These are phyloP conservation scores for Agrocybe chaxingu DNA, from an alignment of 768 basidiomycete species.

Conservation along the genomic window DNA sequence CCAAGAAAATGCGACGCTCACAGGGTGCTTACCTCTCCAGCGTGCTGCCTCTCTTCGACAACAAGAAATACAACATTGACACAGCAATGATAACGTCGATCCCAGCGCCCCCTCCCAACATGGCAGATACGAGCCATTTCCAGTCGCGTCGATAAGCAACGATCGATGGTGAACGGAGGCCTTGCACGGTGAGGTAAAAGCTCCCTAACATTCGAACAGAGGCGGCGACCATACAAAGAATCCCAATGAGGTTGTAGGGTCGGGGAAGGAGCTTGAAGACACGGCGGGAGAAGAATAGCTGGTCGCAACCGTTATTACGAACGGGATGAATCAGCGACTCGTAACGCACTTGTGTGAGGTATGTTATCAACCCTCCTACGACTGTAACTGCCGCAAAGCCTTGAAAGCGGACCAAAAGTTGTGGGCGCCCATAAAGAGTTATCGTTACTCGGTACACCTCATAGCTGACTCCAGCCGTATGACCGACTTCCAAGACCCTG, in stretches of 20 bases:
- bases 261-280: not conserved
- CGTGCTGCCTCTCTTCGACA: too few relatives aligned
- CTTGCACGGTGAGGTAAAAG: not conserved
- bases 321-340: not conserved
- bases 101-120: not conserved
- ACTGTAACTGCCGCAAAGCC: not conserved
- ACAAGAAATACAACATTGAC: not conserved
- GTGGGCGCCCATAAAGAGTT: too few relatives aligned
- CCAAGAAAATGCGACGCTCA: too few relatives aligned
- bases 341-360: not conserved
- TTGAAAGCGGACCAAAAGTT: not conserved
- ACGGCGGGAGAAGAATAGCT: not conserved
- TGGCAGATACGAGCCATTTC: not conserved
- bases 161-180: not conserved
- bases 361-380: not conserved
- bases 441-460: too few relatives aligned
- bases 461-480: too few relatives aligned
- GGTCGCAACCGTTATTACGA: not conserved
- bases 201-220: not conserved
- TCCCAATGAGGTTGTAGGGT: not conserved
- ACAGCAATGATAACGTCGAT: not conserved
- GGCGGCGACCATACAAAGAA: not conserved
- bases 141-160: not conserved
- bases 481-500: too few relatives aligned
- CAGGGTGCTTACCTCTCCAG: too few relatives aligned